Conservation (phyloP, 2,329 filamentous ascomycete species). For the Tolypocladium ovalisporum region DNA sequence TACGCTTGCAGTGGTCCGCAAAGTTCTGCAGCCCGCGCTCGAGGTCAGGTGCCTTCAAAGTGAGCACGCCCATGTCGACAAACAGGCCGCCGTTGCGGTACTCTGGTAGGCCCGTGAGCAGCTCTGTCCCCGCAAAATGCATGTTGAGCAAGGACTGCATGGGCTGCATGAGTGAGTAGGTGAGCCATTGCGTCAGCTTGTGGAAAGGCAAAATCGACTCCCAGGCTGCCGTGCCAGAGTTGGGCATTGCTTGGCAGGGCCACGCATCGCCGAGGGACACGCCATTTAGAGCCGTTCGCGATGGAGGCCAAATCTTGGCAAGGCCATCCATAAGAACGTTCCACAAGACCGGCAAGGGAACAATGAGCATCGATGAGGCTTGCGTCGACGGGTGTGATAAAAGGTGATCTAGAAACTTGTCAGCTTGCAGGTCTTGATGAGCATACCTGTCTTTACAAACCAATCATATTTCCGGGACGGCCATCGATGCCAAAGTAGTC, state of each 20-base stretch:
- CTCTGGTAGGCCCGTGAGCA: constrained; percentile 80
- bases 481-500: constrained; percentile 78
- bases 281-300: constrained; percentile 78
- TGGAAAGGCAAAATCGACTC: constrained; percentile 83
- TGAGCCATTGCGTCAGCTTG: constrained; percentile 90
- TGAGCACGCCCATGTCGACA: constrained; percentile 72
- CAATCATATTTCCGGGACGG: constrained; percentile 87
- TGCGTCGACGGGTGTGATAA: constrained; percentile 83
- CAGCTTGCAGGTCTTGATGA: constrained; percentile 2
- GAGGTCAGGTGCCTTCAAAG: constrained; percentile 57
- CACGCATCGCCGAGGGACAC: constrained; percentile 86
- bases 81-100: constrained; percentile 88
- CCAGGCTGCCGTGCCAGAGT: constrained; percentile 44
- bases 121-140: constrained; percentile 68
- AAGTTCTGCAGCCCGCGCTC: constrained; percentile 57
- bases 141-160: constrained; percentile 75
- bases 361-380: constrained; percentile 77
- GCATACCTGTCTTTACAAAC: constrained; percentile 33
- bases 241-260: constrained; percentile 76
- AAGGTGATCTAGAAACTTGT: constrained; percentile 63
- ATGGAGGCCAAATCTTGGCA: constrained; percentile 76
- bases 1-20: constrained; percentile 57
- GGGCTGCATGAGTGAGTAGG: constrained; percentile 85
- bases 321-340: constrained; percentile 80
- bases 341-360: constrained; percentile 83